A percentile compares a stretch with the other conserved stretches of the same genome.
phyloP scores from a whole-genome alignment of 495 filamentous ascomycete species.

The Clohesyomyces aquaticus region DNA sequence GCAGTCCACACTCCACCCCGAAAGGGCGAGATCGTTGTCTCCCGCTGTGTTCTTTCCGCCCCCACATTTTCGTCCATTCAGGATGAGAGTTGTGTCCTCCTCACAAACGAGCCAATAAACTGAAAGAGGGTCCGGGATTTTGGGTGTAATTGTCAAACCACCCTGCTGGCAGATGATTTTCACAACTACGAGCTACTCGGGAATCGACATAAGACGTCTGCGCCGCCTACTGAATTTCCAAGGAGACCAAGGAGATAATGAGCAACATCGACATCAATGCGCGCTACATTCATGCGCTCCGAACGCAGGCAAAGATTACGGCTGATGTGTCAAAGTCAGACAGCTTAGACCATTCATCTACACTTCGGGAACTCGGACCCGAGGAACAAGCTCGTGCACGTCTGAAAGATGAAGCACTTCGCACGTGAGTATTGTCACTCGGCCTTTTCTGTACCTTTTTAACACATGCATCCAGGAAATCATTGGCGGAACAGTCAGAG shows the following conservation, averaged over 20 bases:
- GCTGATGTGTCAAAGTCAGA: conserved; percentile 11
- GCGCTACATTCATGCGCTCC: conserved; percentile 19
- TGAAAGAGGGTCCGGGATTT: too few relatives aligned
- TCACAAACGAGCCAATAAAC: too few relatives aligned
- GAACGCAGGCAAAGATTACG: conserved; percentile 36
- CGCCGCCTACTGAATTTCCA: conserved; percentile 3
- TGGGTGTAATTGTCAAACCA: too few relatives aligned
- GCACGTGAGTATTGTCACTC: conserved; percentile 20
- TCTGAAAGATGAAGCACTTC: conserved; percentile 16
- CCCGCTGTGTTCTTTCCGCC: too few relatives aligned
- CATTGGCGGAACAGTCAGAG: conserved; percentile 16
- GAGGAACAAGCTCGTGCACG: conserved; percentile 10
- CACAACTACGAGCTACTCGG: too few relatives aligned
- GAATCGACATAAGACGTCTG: conserved; percentile 10
- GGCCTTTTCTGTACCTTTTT: neutral
- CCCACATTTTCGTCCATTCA: too few relatives aligned
- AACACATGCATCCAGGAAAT: conserved; percentile 22
- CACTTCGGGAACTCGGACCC: conserved; percentile 1
- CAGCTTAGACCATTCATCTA: conserved; percentile 23
- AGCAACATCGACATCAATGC: conserved; percentile 21
- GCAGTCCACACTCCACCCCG: too few relatives aligned
- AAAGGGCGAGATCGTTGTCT: too few relatives aligned
- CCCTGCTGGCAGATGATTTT: too few relatives aligned
- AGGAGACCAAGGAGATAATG: conserved; percentile 10
- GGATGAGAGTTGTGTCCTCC: too few relatives aligned